Conservation (phyloP, 2,329 filamentous ascomycete species). For the Myriosclerotinia curreyana region DNA sequence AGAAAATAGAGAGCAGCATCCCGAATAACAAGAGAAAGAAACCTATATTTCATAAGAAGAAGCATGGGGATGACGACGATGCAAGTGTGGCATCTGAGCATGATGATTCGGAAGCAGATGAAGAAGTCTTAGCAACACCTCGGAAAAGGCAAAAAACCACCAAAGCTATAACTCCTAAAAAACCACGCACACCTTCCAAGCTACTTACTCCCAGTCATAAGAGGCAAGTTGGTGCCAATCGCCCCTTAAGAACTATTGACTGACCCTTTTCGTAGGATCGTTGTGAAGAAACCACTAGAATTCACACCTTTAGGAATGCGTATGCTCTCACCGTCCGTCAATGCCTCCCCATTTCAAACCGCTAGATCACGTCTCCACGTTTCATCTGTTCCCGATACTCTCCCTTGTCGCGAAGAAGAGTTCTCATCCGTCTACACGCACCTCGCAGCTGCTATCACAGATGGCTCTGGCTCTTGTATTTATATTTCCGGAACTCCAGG, state of each 20-base stretch:
- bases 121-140: slow-evolving; percentile 45
- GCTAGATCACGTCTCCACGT: slow-evolving; percentile 89
- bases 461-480: slow-evolving; percentile 91
- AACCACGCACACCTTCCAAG: slow-evolving; percentile 43
- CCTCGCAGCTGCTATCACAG: slow-evolving; percentile 88
- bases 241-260: background rate
- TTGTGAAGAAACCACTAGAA: slow-evolving; percentile 84
- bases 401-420: slow-evolving; percentile 89
- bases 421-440: slow-evolving; percentile 91
- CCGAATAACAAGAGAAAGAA: slow-evolving; percentile 65
- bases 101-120: slow-evolving; percentile 27
- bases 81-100: slow-evolving; percentile 29
- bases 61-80: slow-evolving; percentile 33
- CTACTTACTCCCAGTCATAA: slow-evolving; percentile 62
- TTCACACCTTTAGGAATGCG: slow-evolving; percentile 95
- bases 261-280: slow-evolving; percentile 46
- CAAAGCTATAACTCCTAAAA: slow-evolving; percentile 39
- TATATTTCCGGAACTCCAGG: slow-evolving; percentile 99
- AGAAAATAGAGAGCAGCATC: slow-evolving; percentile 59
- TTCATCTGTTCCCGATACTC: slow-evolving; percentile 81
- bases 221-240: slow-evolving; percentile 42
- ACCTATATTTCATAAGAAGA: background rate
- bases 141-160: slow-evolving; percentile 54
- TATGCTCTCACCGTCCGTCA: slow-evolving; percentile 69
- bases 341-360: slow-evolving; percentile 85